Evolutionary conservation across 1,284 basidiomycete genomes (phyloP).

Genomic region (Puccinia hordei): DNA sequence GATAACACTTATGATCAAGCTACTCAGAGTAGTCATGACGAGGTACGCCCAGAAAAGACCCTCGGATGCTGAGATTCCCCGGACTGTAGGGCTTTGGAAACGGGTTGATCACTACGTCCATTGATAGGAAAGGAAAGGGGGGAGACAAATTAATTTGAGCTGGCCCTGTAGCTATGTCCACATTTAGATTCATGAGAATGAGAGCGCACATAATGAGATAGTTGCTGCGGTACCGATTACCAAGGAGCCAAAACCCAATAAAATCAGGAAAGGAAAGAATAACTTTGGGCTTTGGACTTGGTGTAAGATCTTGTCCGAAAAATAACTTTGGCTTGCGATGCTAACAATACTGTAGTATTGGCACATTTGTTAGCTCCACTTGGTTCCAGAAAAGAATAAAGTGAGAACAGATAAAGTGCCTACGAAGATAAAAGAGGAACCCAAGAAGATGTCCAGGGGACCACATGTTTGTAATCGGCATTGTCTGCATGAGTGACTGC

Average conservation of each 20-base stretch:
- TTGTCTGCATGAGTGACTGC: slow-evolving; percentile 30
- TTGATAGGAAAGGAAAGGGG: too few relatives aligned
- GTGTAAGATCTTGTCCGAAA: slow-evolving; percentile 39
- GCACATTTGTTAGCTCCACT: background rate
- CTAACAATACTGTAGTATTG: slow-evolving; percentile 37
- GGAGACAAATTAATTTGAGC: too few relatives aligned
- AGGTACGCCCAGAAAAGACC: slow-evolving; percentile 45
- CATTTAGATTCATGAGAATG: background rate
- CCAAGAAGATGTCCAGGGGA: slow-evolving; percentile 44
- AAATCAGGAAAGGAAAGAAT: slow-evolving; percentile 20
- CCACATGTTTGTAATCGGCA: background rate
- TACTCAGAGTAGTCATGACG: slow-evolving; percentile 18
- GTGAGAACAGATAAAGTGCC: background rate
- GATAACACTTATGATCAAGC: slow-evolving; percentile 6
- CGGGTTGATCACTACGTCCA: slow-evolving; percentile 24
- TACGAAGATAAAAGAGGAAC: slow-evolving; percentile 42
- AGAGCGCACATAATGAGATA: slow-evolving; percentile 29
- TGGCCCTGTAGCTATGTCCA: too few relatives aligned
- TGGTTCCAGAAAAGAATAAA: background rate
- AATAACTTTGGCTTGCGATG: slow-evolving; percentile 40
- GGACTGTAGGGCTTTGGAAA: slow-evolving; percentile 12
- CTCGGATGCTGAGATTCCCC: slow-evolving; percentile 27
- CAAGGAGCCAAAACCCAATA: slow-evolving; percentile 36
- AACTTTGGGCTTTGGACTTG: slow-evolving; percentile 21
- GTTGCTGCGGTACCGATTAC: slow-evolving; percentile 34